Evolutionary conservation across 352 stramenopile species (phyloP).

Genomic region (Globisporangium paroecandrum): DNA sequence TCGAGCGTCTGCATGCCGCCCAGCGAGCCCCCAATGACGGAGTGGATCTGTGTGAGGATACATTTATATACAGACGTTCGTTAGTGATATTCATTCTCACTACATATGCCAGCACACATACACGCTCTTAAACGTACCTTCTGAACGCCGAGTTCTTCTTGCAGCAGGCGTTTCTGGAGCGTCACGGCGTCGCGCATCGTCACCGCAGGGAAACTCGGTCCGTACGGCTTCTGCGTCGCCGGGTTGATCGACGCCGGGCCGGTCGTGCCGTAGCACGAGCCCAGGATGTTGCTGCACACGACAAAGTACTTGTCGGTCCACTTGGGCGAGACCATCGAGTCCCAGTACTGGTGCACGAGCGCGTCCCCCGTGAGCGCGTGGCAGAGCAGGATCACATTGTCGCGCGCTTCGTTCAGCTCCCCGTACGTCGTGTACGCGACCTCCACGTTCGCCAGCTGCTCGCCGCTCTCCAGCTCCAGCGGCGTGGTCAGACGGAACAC

Average conservation of each 20-base stretch:
- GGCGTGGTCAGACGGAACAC: slow-evolving; percentile 39
- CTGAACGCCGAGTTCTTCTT: slow-evolving; percentile 84
- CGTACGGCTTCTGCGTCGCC: slow-evolving; percentile 71
- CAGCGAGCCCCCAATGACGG: slow-evolving; percentile 94
- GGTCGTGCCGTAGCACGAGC: slow-evolving; percentile 94
- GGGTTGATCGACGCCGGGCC: slow-evolving; percentile 82
- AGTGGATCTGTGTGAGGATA: slow-evolving; percentile 30
- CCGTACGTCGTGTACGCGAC: slow-evolving; percentile 96
- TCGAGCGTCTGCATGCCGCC: slow-evolving; percentile 98
- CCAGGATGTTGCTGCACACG: slow-evolving; percentile 95
- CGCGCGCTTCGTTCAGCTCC: slow-evolving; percentile 64
- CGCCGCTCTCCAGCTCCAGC: slow-evolving; percentile 63
- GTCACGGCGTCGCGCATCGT: slow-evolving; percentile 92
- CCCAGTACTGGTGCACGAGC: slow-evolving; percentile 92
- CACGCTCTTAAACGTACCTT: slow-evolving; percentile 23
- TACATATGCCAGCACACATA: too few relatives aligned
- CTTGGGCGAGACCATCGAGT: slow-evolving; percentile 90
- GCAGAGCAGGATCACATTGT: slow-evolving; percentile 43
- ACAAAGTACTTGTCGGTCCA: slow-evolving; percentile 96
- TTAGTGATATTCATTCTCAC: too few relatives aligned
- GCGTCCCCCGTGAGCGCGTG: slow-evolving; percentile 96
- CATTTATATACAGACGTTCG: not conserved
- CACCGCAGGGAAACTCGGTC: slow-evolving; percentile 87
- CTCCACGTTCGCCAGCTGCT: slow-evolving; percentile 57
- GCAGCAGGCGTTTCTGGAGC: slow-evolving; percentile 88